phyloP scores from a whole-genome alignment of 2,329 filamentous ascomycete genomes.

The Chaetomiaceae sp. region DNA sequence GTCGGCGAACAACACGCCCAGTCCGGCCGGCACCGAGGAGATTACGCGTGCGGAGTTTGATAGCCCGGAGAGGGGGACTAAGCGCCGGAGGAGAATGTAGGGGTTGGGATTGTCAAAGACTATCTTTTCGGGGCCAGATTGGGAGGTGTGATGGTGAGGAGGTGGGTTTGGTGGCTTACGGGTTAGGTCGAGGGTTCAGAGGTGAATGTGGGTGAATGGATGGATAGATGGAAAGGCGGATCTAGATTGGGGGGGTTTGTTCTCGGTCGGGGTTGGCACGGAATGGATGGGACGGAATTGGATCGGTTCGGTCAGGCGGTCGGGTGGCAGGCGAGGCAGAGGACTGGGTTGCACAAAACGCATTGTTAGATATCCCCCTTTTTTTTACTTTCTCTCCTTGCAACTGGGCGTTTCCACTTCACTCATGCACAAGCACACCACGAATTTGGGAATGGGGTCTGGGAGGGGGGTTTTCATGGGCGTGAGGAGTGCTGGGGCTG shows the following conservation, averaged over 20 bases:
- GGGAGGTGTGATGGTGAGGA: neutral
- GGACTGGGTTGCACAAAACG: conserved; percentile 4
- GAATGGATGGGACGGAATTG: neutral
- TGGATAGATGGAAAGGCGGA: no score
- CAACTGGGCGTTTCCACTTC: neutral
- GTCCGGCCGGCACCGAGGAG: conserved; percentile 47
- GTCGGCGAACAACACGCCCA: conserved; percentile 36
- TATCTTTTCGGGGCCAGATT: neutral
- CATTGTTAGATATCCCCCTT: conserved; percentile 7
- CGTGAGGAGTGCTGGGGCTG: no score
- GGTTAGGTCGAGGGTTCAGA: no score
- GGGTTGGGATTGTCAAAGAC: neutral
- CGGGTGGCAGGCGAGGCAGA: neutral
- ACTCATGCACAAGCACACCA: neutral
- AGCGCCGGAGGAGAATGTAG: conserved; percentile 34
- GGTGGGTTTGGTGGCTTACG: no score
- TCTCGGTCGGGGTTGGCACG: no score
- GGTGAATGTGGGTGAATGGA: no score
- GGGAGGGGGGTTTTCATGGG: neutral
- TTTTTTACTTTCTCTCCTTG: neutral
- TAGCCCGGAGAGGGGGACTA: conserved; percentile 29
- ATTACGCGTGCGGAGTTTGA: conserved; percentile 41
- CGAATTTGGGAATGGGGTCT: neutral
- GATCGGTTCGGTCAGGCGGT: neutral
- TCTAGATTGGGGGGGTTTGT: no score